A percentile compares a stretch with the other conserved stretches of the same genome.
These are phyloP conservation scores for Fistulifera pelliculosa DNA, from an alignment of 108 stramenopile species.

Conservation along the genomic window DNA sequence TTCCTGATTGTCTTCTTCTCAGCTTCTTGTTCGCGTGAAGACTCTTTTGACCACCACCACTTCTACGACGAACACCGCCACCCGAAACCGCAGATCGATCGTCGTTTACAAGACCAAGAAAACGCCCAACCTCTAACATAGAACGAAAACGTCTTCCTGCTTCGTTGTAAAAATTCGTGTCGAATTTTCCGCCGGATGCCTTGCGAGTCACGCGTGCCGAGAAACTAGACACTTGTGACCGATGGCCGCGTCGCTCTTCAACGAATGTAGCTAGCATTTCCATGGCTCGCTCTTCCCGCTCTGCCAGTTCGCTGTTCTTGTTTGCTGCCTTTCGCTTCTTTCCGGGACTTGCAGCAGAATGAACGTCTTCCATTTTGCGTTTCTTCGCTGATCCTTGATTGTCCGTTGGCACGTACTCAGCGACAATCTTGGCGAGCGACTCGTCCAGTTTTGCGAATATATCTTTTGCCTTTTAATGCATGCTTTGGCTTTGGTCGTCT, in stretches of 20 bases:
- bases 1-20: constrained; percentile 65
- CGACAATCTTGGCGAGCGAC: constrained; percentile 43
- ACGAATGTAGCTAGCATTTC: constrained; percentile 44
- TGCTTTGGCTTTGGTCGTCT: constrained; percentile 39
- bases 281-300: constrained; percentile 70
- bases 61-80: constrained; percentile 16
- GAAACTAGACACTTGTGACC: constrained; percentile 18
- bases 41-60: background rate
- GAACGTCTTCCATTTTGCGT: constrained; percentile 20
- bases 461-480: constrained; percentile 46
- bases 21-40: constrained; percentile 34
- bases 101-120: constrained; percentile 41
- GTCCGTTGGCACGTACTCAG: constrained; percentile 21
- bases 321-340: background rate
- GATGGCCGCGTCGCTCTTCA: constrained; percentile 52
- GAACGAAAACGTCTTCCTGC: constrained; percentile 63
- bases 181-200: constrained; percentile 53
- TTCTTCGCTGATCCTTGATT: constrained; percentile 18
- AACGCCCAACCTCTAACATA: constrained; percentile 67
- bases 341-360: constrained; percentile 7
- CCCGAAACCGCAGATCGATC: constrained; percentile 26
- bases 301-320: constrained; percentile 20
- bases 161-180: constrained; percentile 56
- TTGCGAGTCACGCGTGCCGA: constrained; percentile 26
- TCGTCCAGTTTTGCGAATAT: constrained; percentile 63